Conservation (phyloP, 192 early-diverging fungal genomes). For the Backusella macrospora region DNA sequence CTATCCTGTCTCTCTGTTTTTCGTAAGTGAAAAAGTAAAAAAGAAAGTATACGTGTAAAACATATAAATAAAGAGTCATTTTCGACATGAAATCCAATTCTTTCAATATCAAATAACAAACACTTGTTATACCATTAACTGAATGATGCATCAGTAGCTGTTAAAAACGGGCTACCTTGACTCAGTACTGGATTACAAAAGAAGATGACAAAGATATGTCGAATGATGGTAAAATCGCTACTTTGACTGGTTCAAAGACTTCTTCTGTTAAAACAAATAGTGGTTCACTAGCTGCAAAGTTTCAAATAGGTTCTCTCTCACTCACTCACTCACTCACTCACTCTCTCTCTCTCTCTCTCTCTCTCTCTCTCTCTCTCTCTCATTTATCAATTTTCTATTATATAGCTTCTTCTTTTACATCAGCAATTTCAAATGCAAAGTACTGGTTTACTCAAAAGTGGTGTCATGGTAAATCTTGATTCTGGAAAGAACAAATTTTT, state of each 20-base stretch:
- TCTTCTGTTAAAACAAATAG: conserved; percentile 22
- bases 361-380: neutral
- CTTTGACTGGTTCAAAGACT: conserved; percentile 27
- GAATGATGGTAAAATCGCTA: conserved; percentile 36
- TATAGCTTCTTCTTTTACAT: neutral
- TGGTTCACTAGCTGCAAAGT: conserved; percentile 38
- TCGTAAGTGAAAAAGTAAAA: neutral
- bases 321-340: too few relatives aligned
- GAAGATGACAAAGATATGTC: conserved; percentile 42
- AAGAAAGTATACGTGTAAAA: neutral
- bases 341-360: too few relatives aligned
- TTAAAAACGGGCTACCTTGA: conserved; percentile 24
- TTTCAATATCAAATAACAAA: neutral
- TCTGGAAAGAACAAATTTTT: conserved; percentile 17
- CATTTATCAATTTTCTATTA: neutral
- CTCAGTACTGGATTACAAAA: conserved; percentile 45
- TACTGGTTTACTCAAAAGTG: conserved; percentile 39
- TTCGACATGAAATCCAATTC: neutral
- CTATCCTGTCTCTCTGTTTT: neutral
- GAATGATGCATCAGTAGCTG: neutral
- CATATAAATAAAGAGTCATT: neutral
- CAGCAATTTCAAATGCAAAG: conserved; percentile 47
- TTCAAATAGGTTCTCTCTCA: too few relatives aligned
- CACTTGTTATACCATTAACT: neutral
- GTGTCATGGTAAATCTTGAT: conserved; percentile 38